Evolutionary conservation across 768 basidiomycete genomes (phyloP).

Genomic region (Hygrocybe punicea): DNA sequence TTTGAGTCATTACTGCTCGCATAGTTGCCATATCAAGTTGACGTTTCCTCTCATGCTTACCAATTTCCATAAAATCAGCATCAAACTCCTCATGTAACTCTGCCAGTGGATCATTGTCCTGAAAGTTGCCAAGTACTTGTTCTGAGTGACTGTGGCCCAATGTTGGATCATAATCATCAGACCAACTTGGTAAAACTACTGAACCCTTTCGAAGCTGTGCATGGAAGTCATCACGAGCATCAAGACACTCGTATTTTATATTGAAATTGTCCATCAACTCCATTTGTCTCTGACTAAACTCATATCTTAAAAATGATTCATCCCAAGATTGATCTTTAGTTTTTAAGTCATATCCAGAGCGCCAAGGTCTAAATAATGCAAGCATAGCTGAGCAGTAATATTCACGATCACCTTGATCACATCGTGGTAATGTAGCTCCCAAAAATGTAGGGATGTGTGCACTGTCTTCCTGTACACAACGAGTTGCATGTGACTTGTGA

Average conservation of each 20-base stretch:
- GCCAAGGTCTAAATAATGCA: conserved; percentile 32
- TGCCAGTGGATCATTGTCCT: too few species aligned
- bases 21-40: too few species aligned
- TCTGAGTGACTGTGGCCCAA: too few species aligned
- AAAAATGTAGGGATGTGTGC: conserved; percentile 26
- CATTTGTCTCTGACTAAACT: conserved; percentile 11
- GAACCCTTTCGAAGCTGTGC: neutral
- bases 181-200: too few species aligned
- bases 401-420: conserved; percentile 30
- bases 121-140: too few species aligned
- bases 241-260: conserved; percentile 34
- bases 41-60: too few species aligned
- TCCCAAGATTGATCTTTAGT: conserved; percentile 20
- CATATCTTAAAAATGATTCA: conserved; percentile 18
- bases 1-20: too few species aligned
- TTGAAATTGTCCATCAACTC: conserved; percentile 31
- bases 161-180: too few species aligned
- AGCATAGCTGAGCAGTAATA: conserved; percentile 32
- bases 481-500: neutral
- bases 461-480: neutral
- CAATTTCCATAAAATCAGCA: too few species aligned
- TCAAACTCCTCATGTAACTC: too few species aligned
- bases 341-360: conserved; percentile 24
- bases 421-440: conserved; percentile 29
- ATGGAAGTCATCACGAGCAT: conserved; percentile 16